Percentiles rank a stretch among this genome's conserved stretches.
Evolutionary conservation across 2,329 filamentous ascomycete genomes (phyloP).

Genomic region (Cryphonectria naterciae): DNA sequence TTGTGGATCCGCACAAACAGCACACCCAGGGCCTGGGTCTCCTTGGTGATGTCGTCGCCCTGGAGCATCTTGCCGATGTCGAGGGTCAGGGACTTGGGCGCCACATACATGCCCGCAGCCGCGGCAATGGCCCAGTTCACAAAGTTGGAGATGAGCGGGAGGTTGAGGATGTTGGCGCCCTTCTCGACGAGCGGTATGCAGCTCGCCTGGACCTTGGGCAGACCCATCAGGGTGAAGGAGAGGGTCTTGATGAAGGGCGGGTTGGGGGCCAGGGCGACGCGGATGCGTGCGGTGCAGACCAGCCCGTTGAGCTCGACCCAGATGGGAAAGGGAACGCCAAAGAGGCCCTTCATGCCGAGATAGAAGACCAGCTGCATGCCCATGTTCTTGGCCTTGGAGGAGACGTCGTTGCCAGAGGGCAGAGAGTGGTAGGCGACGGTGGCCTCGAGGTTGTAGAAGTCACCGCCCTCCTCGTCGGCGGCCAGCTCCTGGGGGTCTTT

Average conservation of each 20-base stretch:
- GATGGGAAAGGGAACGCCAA: conserved; percentile 85
- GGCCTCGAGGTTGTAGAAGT: conserved; percentile 90
- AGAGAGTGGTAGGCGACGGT: conserved; percentile 90
- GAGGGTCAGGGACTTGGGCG: conserved; percentile 90
- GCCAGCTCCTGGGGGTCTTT: conserved; percentile 88
- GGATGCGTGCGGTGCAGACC: conserved; percentile 83
- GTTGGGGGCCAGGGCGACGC: conserved; percentile 84
- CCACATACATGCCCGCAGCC: conserved; percentile 87
- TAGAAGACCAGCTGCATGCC: conserved; percentile 97
- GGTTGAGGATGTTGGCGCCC: conserved; percentile 87
- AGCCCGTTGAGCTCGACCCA: conserved; percentile 90
- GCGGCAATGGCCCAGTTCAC: conserved; percentile 94
- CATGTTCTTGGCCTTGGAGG: conserved; percentile 90
- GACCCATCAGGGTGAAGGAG: conserved; percentile 91
- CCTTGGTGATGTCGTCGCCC: conserved; percentile 91
- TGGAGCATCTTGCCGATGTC: conserved; percentile 89
- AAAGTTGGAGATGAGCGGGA: conserved; percentile 93
- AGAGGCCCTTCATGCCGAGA: conserved; percentile 83
- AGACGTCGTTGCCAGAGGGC: conserved; percentile 70
- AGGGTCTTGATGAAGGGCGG: conserved; percentile 91
- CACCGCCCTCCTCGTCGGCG: conserved; percentile 86
- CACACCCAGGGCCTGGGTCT: conserved; percentile 82
- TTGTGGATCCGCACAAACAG: conserved; percentile 92
- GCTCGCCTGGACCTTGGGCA: conserved; percentile 85
- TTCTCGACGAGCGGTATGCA: conserved; percentile 92